Evolutionary conservation across 768 basidiomycete species (phyloP).

Genomic region (Peribolospora baueri): DNA sequence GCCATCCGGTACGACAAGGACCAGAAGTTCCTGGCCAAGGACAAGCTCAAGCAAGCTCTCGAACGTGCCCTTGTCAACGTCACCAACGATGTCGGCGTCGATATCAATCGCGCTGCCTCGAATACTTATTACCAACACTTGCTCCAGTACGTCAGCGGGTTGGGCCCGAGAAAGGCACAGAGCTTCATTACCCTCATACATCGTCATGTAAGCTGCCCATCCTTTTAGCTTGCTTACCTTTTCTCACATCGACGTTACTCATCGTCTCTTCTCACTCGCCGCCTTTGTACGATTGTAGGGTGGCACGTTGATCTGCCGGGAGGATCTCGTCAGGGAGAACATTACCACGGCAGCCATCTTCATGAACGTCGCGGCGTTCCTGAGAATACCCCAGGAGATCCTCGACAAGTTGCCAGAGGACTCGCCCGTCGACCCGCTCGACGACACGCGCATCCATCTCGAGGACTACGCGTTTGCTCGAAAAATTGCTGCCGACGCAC

Average conservation of each 20-base stretch:
- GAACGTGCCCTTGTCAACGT: constrained; percentile 76
- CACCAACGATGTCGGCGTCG: constrained; percentile 78
- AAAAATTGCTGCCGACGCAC: constrained; percentile 93
- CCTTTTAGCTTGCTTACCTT: not conserved
- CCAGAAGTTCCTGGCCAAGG: constrained; percentile 60
- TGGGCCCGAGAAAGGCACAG: constrained; percentile 85
- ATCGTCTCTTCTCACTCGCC: too few species aligned
- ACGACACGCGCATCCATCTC: constrained; percentile 85
- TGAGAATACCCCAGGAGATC: constrained; percentile 55
- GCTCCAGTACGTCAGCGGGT: constrained; percentile 69
- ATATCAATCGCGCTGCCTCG: constrained; percentile 76
- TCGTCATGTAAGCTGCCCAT: too few species aligned
- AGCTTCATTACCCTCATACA: constrained; percentile 29
- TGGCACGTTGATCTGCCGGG: constrained; percentile 60
- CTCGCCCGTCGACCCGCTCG: constrained; percentile 54
- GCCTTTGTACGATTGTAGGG: constrained; percentile 29
- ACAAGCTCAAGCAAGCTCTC: constrained; percentile 54
- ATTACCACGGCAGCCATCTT: constrained; percentile 69
- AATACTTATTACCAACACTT: constrained; percentile 72
- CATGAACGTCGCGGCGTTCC: constrained; percentile 74
- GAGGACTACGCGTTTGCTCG: constrained; percentile 93
- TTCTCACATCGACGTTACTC: not conserved
- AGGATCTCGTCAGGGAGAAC: constrained; percentile 59
- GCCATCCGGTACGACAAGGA: constrained; percentile 66
- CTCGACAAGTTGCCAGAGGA: constrained; percentile 35